Percentiles rank a stretch among this genome's conserved stretches.
Evolutionary conservation across 495 filamentous ascomycete genomes (phyloP).

Genomic region (Rhizodiscina lignyota): DNA sequence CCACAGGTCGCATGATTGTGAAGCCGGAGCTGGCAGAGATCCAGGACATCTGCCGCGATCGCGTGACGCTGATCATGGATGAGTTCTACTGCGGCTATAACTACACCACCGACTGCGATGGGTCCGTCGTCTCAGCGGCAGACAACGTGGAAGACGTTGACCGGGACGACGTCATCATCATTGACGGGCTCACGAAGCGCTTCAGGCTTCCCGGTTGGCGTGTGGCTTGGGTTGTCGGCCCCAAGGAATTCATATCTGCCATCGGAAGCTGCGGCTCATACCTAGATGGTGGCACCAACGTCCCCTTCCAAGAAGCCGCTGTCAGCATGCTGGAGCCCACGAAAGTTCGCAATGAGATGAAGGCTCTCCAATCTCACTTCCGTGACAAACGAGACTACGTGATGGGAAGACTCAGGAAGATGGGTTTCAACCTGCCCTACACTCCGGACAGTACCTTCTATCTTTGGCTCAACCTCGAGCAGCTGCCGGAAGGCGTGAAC

Average conservation of each 20-base stretch:
- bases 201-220: conserved; percentile 95
- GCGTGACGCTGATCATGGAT: conserved; percentile 82
- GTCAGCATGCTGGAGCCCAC: conserved; percentile 77
- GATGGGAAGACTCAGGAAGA: conserved; percentile 52
- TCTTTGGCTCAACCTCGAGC: conserved; percentile 57
- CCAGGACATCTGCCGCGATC: conserved; percentile 79
- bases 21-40: conserved; percentile 73
- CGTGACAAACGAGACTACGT: conserved; percentile 81
- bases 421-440: conserved; percentile 60
- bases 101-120: conserved; percentile 82
- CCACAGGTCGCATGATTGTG: conserved; percentile 71
- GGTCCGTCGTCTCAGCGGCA: conserved; percentile 69
- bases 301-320: conserved; percentile 88
- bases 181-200: conserved; percentile 91
- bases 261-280: conserved; percentile 87
- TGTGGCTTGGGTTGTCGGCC: conserved; percentile 88
- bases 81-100: conserved; percentile 80
- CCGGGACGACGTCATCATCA: conserved; percentile 70
- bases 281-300: conserved; percentile 90
- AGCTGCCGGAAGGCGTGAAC: conserved; percentile 56
- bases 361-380: conserved; percentile 76
- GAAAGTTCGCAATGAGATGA: conserved; percentile 74
- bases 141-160: conserved; percentile 62
- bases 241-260: conserved; percentile 91
- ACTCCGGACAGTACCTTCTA: conserved; percentile 88